Evolutionary conservation across 1,284 basidiomycete genomes (phyloP).

Genomic region (Lignosus rhinocerotis): DNA sequence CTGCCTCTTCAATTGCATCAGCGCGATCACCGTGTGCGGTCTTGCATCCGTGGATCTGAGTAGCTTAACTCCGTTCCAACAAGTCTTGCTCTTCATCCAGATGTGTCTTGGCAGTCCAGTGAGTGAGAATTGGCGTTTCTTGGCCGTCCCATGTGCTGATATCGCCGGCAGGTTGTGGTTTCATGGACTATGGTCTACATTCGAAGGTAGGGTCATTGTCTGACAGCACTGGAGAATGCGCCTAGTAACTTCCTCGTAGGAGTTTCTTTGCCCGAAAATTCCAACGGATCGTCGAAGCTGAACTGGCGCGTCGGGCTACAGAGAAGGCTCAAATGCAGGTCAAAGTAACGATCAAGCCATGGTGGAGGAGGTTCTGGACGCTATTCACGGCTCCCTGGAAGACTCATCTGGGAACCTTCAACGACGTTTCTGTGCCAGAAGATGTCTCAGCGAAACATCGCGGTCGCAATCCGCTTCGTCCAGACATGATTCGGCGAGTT

Average conservation of each 20-base stretch:
- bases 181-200: constrained; percentile 75
- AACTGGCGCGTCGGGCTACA: constrained; percentile 36
- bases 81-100: constrained; percentile 69
- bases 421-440: constrained; percentile 15
- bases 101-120: constrained; percentile 77
- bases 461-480: constrained; percentile 42
- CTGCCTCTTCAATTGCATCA: constrained; percentile 73
- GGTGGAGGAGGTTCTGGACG: constrained; percentile 26
- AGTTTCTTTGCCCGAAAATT: constrained; percentile 79
- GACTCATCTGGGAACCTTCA: constrained; percentile 12
- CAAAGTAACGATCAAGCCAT: constrained; percentile 26
- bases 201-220: constrained; percentile 46
- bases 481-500: constrained; percentile 86
- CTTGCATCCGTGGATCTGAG: constrained; percentile 76
- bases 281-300: constrained; percentile 61
- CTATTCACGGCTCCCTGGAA: constrained; percentile 9
- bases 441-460: constrained; percentile 15
- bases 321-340: constrained; percentile 22
- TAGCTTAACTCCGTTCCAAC: constrained; percentile 73
- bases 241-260: constrained; percentile 37
- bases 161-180: constrained; percentile 53
- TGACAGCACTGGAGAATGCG: too few species aligned
- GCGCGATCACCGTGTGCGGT: constrained; percentile 80
- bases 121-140: neutral
- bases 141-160: neutral